Conservation (phyloP, 2,329 filamentous ascomycete species). For the Beauveria sp. region DNA sequence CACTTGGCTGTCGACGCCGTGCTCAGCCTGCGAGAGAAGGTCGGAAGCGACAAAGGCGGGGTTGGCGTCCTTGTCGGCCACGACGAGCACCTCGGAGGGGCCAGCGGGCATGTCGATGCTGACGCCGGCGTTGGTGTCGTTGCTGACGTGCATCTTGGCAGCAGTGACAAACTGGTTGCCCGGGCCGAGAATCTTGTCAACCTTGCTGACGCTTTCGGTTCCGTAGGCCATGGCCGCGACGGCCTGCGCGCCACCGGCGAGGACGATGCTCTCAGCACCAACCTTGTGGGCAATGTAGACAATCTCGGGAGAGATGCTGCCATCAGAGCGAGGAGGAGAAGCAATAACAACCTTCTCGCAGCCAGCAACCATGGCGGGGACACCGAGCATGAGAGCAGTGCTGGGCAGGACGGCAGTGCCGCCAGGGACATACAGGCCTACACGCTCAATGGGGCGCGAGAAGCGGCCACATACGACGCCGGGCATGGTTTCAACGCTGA, state of each 20-base stretch:
- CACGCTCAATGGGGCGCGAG: constrained; percentile 82
- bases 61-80: constrained; percentile 81
- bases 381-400: constrained; percentile 95
- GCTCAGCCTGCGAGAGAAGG: constrained; percentile 89
- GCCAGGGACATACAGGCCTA: constrained; percentile 93
- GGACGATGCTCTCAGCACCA: constrained; percentile 88
- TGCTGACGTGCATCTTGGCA: constrained; percentile 96
- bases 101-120: constrained; percentile 98
- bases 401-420: constrained; percentile 96
- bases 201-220: constrained; percentile 87
- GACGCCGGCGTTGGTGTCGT: constrained; percentile 91
- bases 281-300: constrained; percentile 97
- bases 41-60: constrained; percentile 95
- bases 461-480: constrained; percentile 93
- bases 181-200: constrained; percentile 96
- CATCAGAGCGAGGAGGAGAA: constrained; percentile 82
- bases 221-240: constrained; percentile 96
- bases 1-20: constrained; percentile 93
- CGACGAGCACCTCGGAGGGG: constrained; percentile 91
- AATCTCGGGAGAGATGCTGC: constrained; percentile 89
- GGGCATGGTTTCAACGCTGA: constrained; percentile 94
- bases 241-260: constrained; percentile 92
- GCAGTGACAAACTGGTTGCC: constrained; percentile 98
- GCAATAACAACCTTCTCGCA: constrained; percentile 93
- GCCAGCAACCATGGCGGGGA: constrained; percentile 94